phyloP scores from a whole-genome alignment of 192 early-diverging fungal genomes.

The Coemansia sp. region DNA sequence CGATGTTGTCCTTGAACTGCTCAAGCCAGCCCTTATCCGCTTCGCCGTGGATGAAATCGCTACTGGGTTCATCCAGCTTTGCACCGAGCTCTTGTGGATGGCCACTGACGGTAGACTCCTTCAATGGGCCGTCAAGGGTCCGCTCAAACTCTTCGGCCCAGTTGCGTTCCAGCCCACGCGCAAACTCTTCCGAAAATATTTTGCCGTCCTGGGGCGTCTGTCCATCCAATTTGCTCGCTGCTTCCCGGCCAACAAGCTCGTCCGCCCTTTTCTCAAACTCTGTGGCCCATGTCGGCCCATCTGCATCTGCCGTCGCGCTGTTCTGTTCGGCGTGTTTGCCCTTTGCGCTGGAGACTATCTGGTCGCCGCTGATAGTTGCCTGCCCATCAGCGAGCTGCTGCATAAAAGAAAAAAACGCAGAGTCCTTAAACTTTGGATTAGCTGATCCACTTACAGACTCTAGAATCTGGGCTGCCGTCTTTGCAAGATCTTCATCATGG shows the following conservation, averaged over 20 bases:
- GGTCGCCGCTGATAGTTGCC: conserved; percentile 85
- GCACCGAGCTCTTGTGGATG: conserved; percentile 57
- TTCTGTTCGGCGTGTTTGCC: conserved; percentile 41
- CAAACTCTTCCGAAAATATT: conserved; percentile 62
- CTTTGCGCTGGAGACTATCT: conserved; percentile 61
- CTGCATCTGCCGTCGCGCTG: conserved; percentile 29
- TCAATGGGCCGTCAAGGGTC: conserved; percentile 50
- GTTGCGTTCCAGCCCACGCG: conserved; percentile 58
- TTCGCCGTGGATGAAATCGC: conserved; percentile 54
- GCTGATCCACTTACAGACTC: conserved; percentile 71
- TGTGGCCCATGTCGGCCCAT: conserved; percentile 67
- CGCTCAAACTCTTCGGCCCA: conserved; percentile 67
- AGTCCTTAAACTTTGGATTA: conserved; percentile 94
- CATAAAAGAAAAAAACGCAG: conserved; percentile 93
- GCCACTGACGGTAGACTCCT: conserved; percentile 53
- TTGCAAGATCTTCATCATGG: conserved; percentile 66
- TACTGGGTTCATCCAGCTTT: conserved; percentile 61
- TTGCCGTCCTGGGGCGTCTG: conserved; percentile 52
- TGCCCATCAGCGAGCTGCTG: conserved; percentile 86
- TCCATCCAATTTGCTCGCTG: conserved; percentile 22
- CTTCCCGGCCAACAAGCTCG: conserved; percentile 52
- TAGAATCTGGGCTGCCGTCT: conserved; percentile 81
- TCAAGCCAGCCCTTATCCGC: conserved; percentile 65
- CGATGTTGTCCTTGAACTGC: conserved; percentile 70
- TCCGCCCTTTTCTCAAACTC: conserved; percentile 69